These are phyloP conservation scores for Rhizopogon vesiculosus DNA, from an alignment of 768 basidiomycete species.

Conservation along the genomic window DNA sequence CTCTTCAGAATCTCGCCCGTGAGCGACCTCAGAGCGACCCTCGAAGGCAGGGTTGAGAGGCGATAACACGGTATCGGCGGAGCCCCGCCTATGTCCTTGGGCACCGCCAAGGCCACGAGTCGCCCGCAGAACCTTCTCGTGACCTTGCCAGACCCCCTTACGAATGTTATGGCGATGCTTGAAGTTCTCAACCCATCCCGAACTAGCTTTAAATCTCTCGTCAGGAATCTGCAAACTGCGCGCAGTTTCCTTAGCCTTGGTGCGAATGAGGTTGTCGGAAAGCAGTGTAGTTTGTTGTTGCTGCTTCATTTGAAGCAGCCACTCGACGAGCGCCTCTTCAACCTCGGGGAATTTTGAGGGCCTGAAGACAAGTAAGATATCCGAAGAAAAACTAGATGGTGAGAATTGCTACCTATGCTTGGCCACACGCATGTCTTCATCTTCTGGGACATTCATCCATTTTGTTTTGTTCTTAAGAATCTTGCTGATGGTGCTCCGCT, in stretches of 20 bases:
- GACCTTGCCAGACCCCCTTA: constrained; percentile 53
- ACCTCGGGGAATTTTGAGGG: constrained; percentile 80
- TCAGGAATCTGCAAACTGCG: constrained; percentile 48
- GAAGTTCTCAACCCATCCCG: constrained; percentile 91
- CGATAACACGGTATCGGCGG: constrained; percentile 30
- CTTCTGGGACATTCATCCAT: constrained; percentile 68
- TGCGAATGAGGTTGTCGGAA: constrained; percentile 60
- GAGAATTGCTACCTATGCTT: constrained; percentile 55
- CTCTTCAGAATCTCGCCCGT: constrained; percentile 14
- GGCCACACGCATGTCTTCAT: constrained; percentile 53
- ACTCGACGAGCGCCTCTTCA: constrained; percentile 58
- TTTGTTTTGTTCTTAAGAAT: constrained; percentile 81
- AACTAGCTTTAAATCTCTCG: constrained; percentile 86
- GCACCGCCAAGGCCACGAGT: constrained; percentile 23
- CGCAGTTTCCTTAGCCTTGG: constrained; percentile 66
- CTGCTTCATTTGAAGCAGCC: constrained; percentile 53
- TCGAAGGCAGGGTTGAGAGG: constrained; percentile 38
- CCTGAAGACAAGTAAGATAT: constrained; percentile 30
- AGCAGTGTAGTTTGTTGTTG: constrained; percentile 42
- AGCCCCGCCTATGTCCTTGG: constrained; percentile 32
- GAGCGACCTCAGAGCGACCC: constrained; percentile 23
- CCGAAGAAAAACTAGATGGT: constrained; percentile 6
- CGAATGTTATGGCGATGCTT: constrained; percentile 78
- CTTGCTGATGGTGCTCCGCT: constrained; percentile 92
- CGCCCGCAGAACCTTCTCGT: constrained; percentile 30